Base-by-base conservation (phyloP, 805 yeast species). In the Saccharomycopsis javanensis region DNA sequence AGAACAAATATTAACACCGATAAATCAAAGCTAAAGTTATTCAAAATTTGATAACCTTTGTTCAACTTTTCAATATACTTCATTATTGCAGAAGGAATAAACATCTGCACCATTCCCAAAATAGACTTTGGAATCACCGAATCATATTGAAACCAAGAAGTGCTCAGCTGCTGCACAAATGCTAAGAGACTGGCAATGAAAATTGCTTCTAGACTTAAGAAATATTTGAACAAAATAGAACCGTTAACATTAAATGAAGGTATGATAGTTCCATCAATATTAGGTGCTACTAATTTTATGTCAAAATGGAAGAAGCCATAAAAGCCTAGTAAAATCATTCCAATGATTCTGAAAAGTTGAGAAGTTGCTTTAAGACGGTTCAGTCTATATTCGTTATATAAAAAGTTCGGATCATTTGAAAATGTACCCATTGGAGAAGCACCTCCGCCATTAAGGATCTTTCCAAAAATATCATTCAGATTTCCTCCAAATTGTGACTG, bases 11-110 rank as follows among this genome's bases (percentile, higher is more conserved):
- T 31, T 10, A 50, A 30, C 33, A 48, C 42, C 3, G 51, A 20
- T 6, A 58, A 53, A 50, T 60, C 62, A 33, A 20, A 33, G 18
- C 27, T 34, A 25, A 60, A 55, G 45, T 54, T 55, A n/a, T 45
- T 48, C 28, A 57, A 51, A 23, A 60, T 6, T 35, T 60, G 62
- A 37, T 57, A 57, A 25, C 53, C 58, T 30, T 53, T 60, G 54
- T 57, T 57, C 20, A 55, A 16, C 5, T 38, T 54, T 4, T 38
- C 11, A 10, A 37, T 18, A 38, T 11, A 20, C 10, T 30, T 16
- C 25, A 30, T 38, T 6, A 54, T 15, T 16, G 16, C 31, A 6
- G 35, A 25, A 20, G 56, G 55, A 20, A 54, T n/a, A n/a, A 54
- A 37, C 46, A 51, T 33, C 10, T 37, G 50, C 13, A 16, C 51